Evolutionary conservation across 257 asterid genomes (phyloP).

Genomic region (Scutellaria minor): DNA sequence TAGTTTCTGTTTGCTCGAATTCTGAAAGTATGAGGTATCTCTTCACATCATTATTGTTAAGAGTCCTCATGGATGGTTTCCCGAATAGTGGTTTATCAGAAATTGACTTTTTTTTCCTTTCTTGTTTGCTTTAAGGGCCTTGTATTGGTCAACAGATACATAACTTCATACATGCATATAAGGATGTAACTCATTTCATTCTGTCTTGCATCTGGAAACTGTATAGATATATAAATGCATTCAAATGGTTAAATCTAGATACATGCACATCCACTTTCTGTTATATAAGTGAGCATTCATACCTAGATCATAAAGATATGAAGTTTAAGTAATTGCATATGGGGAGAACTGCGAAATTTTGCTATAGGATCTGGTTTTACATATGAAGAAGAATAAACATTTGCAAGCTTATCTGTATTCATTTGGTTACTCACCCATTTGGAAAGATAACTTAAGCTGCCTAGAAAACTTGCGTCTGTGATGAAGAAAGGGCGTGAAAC

Average conservation of each 20-base stretch:
- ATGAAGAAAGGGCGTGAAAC: constrained; percentile 18
- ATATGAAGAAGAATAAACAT: neutral
- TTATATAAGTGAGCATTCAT: constrained; percentile 2
- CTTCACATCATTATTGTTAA: neutral
- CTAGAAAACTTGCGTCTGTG: constrained; percentile 12
- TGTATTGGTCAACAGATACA: constrained; percentile 5
- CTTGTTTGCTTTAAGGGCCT: constrained; percentile 13
- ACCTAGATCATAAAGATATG: constrained; percentile 1
- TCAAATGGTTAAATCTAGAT: neutral
- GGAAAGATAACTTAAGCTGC: constrained; percentile 23
- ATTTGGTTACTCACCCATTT: neutral
- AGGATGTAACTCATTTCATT: no score
- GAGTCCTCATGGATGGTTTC: constrained; percentile 14
- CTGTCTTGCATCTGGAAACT: constrained; percentile 10
- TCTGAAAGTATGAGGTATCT: constrained; percentile 10
- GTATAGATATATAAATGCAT: neutral
- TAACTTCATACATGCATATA: neutral
- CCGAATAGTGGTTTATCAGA: constrained; percentile 8
- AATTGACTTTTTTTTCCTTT: neutral
- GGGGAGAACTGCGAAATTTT: constrained; percentile 1
- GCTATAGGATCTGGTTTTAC: no score
- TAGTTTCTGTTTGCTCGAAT: constrained; percentile 21
- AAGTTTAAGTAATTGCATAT: neutral
- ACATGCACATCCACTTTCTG: neutral
- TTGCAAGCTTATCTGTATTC: neutral